Conservation (phyloP, 495 filamentous ascomycete genomes). For the Collariella sp. region DNA sequence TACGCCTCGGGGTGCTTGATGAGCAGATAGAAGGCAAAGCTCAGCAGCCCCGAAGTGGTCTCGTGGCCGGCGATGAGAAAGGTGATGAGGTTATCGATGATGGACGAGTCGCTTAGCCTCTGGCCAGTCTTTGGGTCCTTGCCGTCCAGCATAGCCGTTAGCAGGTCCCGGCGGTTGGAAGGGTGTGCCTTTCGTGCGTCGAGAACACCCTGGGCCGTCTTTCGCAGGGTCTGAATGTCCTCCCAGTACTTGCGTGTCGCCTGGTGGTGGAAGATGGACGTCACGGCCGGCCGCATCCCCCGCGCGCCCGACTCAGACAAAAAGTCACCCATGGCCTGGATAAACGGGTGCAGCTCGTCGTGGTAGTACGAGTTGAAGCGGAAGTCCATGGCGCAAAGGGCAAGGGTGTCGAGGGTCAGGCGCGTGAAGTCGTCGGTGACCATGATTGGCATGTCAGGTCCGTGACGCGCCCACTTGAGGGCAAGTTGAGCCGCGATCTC, state of each 20-base stretch:
- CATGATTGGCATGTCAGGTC: conserved; percentile 45
- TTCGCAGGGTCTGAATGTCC: conserved; percentile 49
- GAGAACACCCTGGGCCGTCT: conserved; percentile 51
- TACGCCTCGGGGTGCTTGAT: conserved; percentile 44
- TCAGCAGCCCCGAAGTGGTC: conserved; percentile 54
- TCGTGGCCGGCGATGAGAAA: conserved; percentile 70
- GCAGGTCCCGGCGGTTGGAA: conserved; percentile 55
- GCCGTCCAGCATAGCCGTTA: conserved; percentile 61
- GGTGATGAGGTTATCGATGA: conserved; percentile 65
- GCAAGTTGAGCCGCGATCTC: conserved; percentile 63
- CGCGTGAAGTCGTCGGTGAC: conserved; percentile 68
- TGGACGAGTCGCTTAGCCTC: conserved; percentile 50
- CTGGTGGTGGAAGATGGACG: conserved; percentile 43
- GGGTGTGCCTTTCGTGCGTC: conserved; percentile 49
- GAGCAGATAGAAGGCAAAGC: conserved; percentile 52
- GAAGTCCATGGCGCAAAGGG: conserved; percentile 63
- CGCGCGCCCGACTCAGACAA: conserved; percentile 48
- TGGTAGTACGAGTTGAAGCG: conserved; percentile 71
- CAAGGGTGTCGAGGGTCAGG: conserved; percentile 63
- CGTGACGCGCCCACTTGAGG: conserved; percentile 66
- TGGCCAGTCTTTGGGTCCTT: conserved; percentile 59
- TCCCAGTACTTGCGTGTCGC: conserved; percentile 48
- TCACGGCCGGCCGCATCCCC: conserved; percentile 40
- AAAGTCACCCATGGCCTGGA: conserved; percentile 54
- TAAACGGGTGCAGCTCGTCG: conserved; percentile 58